phyloP scores from a whole-genome alignment of 257 asterid genomes.

The Solanum bukasovii region DNA sequence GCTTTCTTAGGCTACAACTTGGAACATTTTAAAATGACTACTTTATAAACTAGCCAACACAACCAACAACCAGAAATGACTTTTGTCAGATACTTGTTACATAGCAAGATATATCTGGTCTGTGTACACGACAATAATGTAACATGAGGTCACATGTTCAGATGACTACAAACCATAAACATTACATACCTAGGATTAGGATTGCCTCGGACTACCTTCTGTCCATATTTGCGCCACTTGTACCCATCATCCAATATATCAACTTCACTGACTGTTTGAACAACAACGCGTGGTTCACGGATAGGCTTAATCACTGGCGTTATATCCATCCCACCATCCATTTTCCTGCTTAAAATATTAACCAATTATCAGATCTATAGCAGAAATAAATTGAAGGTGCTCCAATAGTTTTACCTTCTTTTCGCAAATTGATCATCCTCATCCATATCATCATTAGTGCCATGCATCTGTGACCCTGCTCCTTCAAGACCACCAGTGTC shows the following conservation, averaged over 20 bases:
- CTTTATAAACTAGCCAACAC: not conserved
- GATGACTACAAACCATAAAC: not conserved
- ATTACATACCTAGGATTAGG: conserved; percentile 82
- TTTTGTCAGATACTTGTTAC: not conserved
- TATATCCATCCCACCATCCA: conserved; percentile 66
- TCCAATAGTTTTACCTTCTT: conserved; percentile 42
- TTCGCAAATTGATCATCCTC: conserved; percentile 70
- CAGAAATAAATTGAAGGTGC: not conserved
- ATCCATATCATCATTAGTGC: conserved; percentile 51
- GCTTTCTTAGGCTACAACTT: not conserved
- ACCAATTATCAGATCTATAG: not conserved
- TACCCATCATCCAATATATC: conserved; percentile 96
- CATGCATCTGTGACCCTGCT: conserved; percentile 38
- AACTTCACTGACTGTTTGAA: conserved; percentile 95
- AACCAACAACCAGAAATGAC: not conserved
- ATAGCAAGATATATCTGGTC: not conserved
- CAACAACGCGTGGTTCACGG: conserved; percentile 92
- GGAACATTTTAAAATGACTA: not conserved
- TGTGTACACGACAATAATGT: not conserved
- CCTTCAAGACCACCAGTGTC: conserved; percentile 53
- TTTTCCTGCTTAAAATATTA: conserved; percentile 44
- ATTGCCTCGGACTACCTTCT: conserved; percentile 94
- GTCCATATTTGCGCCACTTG: conserved; percentile 98
- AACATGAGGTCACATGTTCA: not conserved
- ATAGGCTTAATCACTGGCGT: conserved; percentile 81